Conservation (phyloP, 1,284 basidiomycete genomes). For the Pyrrhoderma noxium region DNA sequence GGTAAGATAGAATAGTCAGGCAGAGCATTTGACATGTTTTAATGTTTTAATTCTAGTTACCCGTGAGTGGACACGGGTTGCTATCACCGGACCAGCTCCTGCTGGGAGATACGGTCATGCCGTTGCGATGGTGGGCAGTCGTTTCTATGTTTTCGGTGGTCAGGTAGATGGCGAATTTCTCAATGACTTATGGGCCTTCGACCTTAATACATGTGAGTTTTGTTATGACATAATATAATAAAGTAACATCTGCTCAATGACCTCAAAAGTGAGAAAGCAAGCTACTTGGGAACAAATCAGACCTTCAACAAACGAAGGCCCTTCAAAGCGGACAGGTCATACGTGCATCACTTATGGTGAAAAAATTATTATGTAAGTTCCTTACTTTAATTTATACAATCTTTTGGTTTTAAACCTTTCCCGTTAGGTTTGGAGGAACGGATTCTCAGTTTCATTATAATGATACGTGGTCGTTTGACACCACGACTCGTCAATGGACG, state of each 20-base stretch:
- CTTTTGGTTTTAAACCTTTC: slow-evolving; percentile 6
- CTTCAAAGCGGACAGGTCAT: slow-evolving; percentile 90
- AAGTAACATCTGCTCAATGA: neutral
- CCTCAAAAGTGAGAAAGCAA: slow-evolving; percentile 52
- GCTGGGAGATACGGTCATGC: slow-evolving; percentile 94
- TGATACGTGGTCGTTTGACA: slow-evolving; percentile 96
- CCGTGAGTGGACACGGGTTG: slow-evolving; percentile 90
- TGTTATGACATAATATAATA: neutral
- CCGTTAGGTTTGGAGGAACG: slow-evolving; percentile 86
- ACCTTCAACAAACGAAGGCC: slow-evolving; percentile 55
- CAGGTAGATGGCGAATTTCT: slow-evolving; percentile 95
- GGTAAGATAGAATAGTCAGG: slow-evolving; percentile 43
- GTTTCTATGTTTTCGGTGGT: slow-evolving; percentile 94
- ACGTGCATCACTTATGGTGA: slow-evolving; percentile 83
- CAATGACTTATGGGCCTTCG: slow-evolving; percentile 96
- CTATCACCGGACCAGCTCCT: slow-evolving; percentile 69
- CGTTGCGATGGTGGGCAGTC: slow-evolving; percentile 86
- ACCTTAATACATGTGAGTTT: slow-evolving; percentile 82
- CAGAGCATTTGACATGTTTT: slow-evolving; percentile 7
- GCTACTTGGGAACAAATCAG: slow-evolving; percentile 78
- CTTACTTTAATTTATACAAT: slow-evolving; percentile 14
- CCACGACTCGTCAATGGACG: slow-evolving; percentile 77
- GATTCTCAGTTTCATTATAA: slow-evolving; percentile 99
- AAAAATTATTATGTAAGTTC: slow-evolving; percentile 73
- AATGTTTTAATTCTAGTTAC: slow-evolving; percentile 44